A percentile compares a stretch with the other conserved stretches of the same genome.
Evolutionary conservation across 345 rosid species (phyloP).

Genomic region (Isatis tinctoria): DNA sequence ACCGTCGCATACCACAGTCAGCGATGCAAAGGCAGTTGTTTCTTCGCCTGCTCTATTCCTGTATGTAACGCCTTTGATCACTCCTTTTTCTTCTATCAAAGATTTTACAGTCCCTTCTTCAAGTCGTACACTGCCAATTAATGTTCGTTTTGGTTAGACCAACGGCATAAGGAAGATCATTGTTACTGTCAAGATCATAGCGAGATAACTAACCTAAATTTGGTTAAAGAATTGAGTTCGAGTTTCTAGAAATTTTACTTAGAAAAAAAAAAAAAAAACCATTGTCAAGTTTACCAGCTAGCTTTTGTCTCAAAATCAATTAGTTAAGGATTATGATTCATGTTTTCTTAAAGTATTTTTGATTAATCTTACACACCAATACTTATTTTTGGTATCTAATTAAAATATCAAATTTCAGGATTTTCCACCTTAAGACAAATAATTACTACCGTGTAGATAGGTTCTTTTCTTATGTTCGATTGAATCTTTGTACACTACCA

Average conservation of each 20-base stretch:
- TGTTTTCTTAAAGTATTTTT: no score
- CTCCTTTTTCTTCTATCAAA: constrained; percentile 48
- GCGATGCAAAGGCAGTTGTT: constrained; percentile 41
- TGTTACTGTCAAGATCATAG: no score
- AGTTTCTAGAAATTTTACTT: no score
- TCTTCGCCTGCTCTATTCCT: constrained; percentile 35
- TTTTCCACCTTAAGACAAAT: background rate
- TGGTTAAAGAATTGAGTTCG: background rate
- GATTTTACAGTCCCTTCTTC: constrained; percentile 52
- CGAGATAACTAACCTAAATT: no score
- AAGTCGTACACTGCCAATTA: constrained; percentile 33
- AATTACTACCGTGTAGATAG: background rate
- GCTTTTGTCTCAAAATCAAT: background rate
- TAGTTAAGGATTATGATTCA: no score
- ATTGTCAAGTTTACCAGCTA: no score
- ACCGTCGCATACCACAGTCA: constrained; percentile 55
- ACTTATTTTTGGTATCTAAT: background rate
- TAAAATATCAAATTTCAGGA: background rate
- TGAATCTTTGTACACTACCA: background rate
- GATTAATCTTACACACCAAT: background rate
- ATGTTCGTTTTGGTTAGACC: no score
- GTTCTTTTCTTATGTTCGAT: background rate
- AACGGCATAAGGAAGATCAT: no score
- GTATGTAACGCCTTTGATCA: constrained; percentile 45
- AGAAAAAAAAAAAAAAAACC: no score